Base-by-base conservation (phyloP, 2,329 filamentous ascomycete genomes). In the Arachnopeziza araneosa region DNA sequence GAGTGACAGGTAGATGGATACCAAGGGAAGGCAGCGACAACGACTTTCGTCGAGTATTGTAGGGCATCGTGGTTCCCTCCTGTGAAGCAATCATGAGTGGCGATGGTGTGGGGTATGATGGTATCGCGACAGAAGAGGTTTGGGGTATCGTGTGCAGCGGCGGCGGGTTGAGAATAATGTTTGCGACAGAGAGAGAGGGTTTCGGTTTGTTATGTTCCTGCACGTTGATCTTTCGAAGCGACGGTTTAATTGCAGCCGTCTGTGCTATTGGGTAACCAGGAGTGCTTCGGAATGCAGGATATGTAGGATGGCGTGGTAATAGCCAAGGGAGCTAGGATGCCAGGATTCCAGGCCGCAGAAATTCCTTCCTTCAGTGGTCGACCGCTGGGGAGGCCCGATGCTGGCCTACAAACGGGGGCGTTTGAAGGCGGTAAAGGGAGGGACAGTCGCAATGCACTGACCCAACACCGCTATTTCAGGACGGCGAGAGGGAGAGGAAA, bases 41-140 rank as follows among this genome's bases (percentile, higher is more conserved):
- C 72, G 92, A 96, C 81, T 98, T 98, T 76, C 93, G 88, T 77
- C 93, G 90, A 68, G 93, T 98, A 77, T 97, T 96, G 82, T 97
- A 97, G 73, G 89, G 89, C 91, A 96, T 96, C n/a, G 24, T 66
- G 44, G 60, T 48, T 48, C 61, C 14, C 60, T 61, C 61, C 14
- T 44, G 50, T 52, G 58, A 26, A 23, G 62, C 52, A 57, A 55
- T 62, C 63, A 67, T 67, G n/a, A 48, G 44, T 49, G 26, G 36
- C 9, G 30, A 49, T 56, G 53, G 49, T 24, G 50, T 50, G 53
- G 44, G 26, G 22, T 44, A 14, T 56, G 36, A 14, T 56, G 36
- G 24, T 55, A 51, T 21, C 56, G 52, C 32, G 54, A 60, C 36
- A 52, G 53, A 50, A 56, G 44, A 49, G 36, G 14, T 56, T 19